phyloP scores from a whole-genome alignment of 495 filamentous ascomycete species.

The Alectoria sarmentosa region DNA sequence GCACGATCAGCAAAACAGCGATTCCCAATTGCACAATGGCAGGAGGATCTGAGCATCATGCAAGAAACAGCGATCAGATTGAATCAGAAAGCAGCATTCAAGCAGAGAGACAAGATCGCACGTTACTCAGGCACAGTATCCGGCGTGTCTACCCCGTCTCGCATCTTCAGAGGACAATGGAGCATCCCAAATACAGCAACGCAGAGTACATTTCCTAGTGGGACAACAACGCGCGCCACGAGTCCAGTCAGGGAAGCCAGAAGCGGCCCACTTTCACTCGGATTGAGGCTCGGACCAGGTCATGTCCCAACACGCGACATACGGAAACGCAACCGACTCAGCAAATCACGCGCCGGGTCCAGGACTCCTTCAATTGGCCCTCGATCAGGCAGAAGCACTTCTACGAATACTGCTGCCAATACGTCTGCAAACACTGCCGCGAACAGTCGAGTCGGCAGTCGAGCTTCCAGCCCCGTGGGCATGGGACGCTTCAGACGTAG shows the following conservation, averaged over 20 bases:
- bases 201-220: constrained; percentile 14
- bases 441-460: constrained; percentile 10
- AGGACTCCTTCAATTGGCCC: constrained; percentile 15
- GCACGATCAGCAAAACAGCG: constrained; percentile 70
- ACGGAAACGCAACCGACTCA: constrained; percentile 24
- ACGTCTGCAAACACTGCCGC: constrained; percentile 1
- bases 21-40: constrained; percentile 66
- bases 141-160: constrained; percentile 13
- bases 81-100: constrained; percentile 23
- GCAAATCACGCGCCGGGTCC: constrained; percentile 18
- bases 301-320: constrained; percentile 24
- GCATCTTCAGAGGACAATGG: constrained; percentile 14
- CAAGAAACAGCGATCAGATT: constrained; percentile 45
- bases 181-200: constrained; percentile 14
- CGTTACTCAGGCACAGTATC: constrained; percentile 7
- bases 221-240: constrained; percentile 19
- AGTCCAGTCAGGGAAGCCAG: constrained; percentile 14
- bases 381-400: constrained; percentile 6
- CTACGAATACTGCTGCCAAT: not conserved
- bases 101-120: constrained; percentile 14
- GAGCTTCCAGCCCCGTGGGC: constrained; percentile 8
- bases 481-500: constrained; percentile 12
- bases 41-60: constrained; percentile 54
- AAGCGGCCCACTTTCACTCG: constrained; percentile 27
- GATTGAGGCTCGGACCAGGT: constrained; percentile 29